Evolutionary conservation across 108 stramenopile genomes (phyloP), one percentile per base, ranked within the genome.

Genomic region (Nitzschia sp.): DNA sequence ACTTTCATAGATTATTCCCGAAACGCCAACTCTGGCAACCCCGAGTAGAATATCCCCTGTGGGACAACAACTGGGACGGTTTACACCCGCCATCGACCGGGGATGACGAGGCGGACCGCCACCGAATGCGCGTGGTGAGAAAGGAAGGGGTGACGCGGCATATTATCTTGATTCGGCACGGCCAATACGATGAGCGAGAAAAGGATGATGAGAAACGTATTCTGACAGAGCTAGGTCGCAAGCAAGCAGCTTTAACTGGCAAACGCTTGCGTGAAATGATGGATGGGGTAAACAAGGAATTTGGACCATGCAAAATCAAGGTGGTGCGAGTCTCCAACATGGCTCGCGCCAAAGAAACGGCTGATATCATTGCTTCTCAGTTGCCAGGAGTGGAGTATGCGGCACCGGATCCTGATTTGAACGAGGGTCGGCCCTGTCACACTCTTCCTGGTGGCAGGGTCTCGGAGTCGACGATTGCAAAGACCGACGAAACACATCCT

Each of bases 101-200:
- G 16, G 71, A 81, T 34, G 72, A 80, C 22, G 72, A 74, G 22
- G 61, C 47, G 29, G 70, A 76, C 33, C 72, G 53, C 9, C 47
- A 65, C 2, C 44, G 65, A 21, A 56, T 68, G 73, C 73, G 88
- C 31, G 27, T 76, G 17, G 63, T 88, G 54, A 69, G 89, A 22
- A 88, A 82, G 53, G 55, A 87, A 46, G 88, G 91, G 9, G 86
- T 92, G 4, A 96, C 95, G 8, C 81, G 91, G 28, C 95, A 96
- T 65, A 79, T 96, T 31, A 85, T 96, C 53, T 59, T 94, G 44
- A 72, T 96, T 56, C 80, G 95, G 27, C 95, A 96, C 72, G 95
- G 95, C 19, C 95, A 96, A 64, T 96, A 96, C 73, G 90, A 91
- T 74, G 95, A 96, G 66, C 75, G 83, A 11, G 72, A 71, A 44